Conservation (phyloP, 345 rosid genomes). For the Pelargonium nanum region DNA sequence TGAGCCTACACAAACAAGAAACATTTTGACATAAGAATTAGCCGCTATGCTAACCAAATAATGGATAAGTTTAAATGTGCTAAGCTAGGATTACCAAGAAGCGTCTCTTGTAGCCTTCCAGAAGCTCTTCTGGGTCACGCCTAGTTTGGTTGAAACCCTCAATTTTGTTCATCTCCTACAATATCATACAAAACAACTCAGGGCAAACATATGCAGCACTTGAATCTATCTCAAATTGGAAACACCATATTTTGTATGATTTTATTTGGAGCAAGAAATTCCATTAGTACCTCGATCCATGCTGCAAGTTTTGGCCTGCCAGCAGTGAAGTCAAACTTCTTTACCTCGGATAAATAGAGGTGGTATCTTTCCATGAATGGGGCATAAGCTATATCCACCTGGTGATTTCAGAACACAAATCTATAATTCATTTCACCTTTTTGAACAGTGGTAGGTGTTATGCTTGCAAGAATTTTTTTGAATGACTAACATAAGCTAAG, state of each 20-base stretch:
- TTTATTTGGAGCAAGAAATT: background rate
- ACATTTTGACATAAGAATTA: background rate
- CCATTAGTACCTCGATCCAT: conserved; percentile 62
- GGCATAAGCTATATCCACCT: conserved; percentile 73
- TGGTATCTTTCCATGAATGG: conserved; percentile 64
- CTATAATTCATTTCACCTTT: background rate
- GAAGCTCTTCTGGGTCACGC: conserved; percentile 43
- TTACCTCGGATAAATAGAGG: conserved; percentile 40
- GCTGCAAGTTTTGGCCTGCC: conserved; percentile 60
- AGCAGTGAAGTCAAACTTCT: conserved; percentile 42
- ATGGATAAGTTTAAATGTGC: background rate
- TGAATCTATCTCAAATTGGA: background rate
- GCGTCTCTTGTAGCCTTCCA: conserved; percentile 43
- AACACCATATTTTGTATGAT: background rate
- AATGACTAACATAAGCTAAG: background rate
- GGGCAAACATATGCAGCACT: background rate
- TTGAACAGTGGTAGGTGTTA: background rate
- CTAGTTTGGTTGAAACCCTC: conserved; percentile 66
- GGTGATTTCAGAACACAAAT: conserved; percentile 3
- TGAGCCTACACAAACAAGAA: conserved; percentile 13
- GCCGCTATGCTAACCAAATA: background rate
- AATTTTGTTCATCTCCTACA: conserved; percentile 58
- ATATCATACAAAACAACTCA: background rate
- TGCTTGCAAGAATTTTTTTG: background rate
- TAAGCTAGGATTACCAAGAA: conserved; percentile 23